Percentiles rank a stretch among this genome's conserved stretches.
These are phyloP conservation scores for Apostasia ramifera DNA, from an alignment of 106 monocot species.

Conservation along the genomic window DNA sequence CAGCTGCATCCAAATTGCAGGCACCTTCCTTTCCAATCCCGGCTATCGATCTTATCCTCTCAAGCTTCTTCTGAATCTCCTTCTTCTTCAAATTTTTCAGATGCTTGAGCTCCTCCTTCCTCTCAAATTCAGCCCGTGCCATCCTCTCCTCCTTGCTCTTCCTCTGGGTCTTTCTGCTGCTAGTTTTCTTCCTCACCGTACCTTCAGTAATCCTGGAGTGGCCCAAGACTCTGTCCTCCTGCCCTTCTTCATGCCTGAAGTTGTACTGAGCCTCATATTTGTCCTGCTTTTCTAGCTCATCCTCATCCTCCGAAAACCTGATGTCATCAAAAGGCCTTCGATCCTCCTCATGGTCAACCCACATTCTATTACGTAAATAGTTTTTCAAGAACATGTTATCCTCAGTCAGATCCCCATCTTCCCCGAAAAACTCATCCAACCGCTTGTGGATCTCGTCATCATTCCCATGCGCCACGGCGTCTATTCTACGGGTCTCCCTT, in stretches of 20 bases:
- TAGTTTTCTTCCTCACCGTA: conserved; percentile 88
- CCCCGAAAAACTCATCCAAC: conserved; percentile 58
- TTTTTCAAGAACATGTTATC: conserved; percentile 75
- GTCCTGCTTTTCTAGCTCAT: conserved; percentile 79
- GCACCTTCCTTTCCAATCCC: conserved; percentile 47
- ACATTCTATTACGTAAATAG: conserved; percentile 51
- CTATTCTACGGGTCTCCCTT: conserved; percentile 29
- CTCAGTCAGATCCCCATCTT: conserved; percentile 49
- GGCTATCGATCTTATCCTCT: conserved; percentile 52
- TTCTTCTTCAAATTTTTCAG: conserved; percentile 98
- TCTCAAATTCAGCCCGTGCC: conserved; percentile 65
- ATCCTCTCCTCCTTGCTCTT: conserved; percentile 94
- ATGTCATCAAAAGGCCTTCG: conserved; percentile 24
- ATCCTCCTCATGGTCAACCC: conserved; percentile 41
- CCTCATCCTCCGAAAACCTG: conserved; percentile 74
- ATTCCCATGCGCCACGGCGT: conserved; percentile 24
- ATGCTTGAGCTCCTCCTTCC: conserved; percentile 86
- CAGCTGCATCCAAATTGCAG: conserved; percentile 42
- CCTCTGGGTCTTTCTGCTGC: conserved; percentile 70
- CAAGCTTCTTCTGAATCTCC: conserved; percentile 91
- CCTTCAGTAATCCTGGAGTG: conserved; percentile 69
- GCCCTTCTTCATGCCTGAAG: conserved; percentile 81
- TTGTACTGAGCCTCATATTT: conserved; percentile 74
- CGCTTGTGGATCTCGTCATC: conserved; percentile 30
- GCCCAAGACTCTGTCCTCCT: conserved; percentile 59